phyloP scores from a whole-genome alignment of 2,329 filamentous ascomycete genomes.

The Lizonia empirigonia region DNA sequence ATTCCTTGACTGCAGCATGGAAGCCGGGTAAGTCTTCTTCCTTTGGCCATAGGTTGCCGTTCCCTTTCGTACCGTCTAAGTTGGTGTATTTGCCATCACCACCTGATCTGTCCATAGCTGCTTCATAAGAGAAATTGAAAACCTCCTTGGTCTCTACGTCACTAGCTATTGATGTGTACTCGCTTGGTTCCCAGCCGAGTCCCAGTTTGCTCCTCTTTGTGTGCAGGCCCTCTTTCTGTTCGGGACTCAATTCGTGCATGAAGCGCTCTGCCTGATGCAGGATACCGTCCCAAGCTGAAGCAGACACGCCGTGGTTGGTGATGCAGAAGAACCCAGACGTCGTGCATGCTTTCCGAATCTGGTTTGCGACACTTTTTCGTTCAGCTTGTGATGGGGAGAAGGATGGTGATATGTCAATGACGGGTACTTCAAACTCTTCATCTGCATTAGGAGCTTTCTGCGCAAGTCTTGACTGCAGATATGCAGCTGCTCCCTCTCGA shows the following conservation, averaged over 20 bases:
- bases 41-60: conserved; percentile 49
- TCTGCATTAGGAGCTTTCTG: conserved; percentile 19
- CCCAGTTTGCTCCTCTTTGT: conserved; percentile 49
- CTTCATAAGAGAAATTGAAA: conserved; percentile 54
- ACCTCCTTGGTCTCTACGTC: conserved; percentile 51
- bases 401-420: conserved; percentile 47
- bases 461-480: conserved; percentile 43
- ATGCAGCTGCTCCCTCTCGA: conserved; percentile 42
- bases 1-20: conserved; percentile 44
- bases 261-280: conserved; percentile 48
- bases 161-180: conserved; percentile 50
- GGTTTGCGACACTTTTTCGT: conserved; percentile 45
- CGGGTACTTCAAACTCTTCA: conserved; percentile 43
- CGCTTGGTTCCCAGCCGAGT: conserved; percentile 51
- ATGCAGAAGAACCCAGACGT: conserved; percentile 53
- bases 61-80: conserved; percentile 45
- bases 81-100: conserved; percentile 52
- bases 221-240: conserved; percentile 49
- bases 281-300: conserved; percentile 35
- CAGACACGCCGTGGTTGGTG: conserved; percentile 45
- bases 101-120: conserved; percentile 46
- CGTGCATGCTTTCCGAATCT: conserved; percentile 49
- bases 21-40: conserved; percentile 50
- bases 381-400: conserved; percentile 42
- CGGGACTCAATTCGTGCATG: conserved; percentile 36